Evolutionary conservation across 371 early-diverging fungal species (phyloP), one percentile per base, ranked within the genome.

Genomic region (Haplosporangium sp.): DNA sequence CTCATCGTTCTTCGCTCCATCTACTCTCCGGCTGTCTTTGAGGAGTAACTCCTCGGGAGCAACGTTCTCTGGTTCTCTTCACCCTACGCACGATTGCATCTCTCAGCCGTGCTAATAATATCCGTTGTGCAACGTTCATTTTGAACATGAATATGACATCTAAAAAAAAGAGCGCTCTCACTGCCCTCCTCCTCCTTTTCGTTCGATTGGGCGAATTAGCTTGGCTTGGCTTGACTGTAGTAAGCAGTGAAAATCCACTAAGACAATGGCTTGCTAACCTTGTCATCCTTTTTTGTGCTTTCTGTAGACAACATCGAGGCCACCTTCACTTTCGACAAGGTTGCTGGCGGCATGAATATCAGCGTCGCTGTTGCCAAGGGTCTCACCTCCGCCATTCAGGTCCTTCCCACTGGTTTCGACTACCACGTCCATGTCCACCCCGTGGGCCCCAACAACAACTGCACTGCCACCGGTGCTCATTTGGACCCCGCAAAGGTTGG

Each of bases 391-490:
- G 48, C 46, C 21, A 14, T 38, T 61, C 64, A 60, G 67, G 69
- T 74, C 61, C 37, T 62, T 18, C 64, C 76, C 9, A 37, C 51
- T 46, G 63, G 74, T 7, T 74, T 65, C 58, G 68, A 71, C 13
- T 87, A 80, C 83, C 87, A 87, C 63, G 73, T 87, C 64, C 87
- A 87, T 72, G 69, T 52, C 58, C 55, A 52, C 21, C 81, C 83
- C 18, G 87, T 88, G 14, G 81, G 83, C 20, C 21, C 66, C 13
- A 50, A 81, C 72, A 73, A 71, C 57, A 74, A 83, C 84, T 88
- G 88, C 76, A 82, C 72, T 5, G 65, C 79, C 37, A 86, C 87
- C 7, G 83, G 83, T 23, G 77, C 62, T 36, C 88, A 88, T 62
- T 63, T 84, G 46, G 82, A 88, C 79, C 84, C 86, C 48, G 41